Evolutionary conservation across 2,329 filamentous ascomycete genomes (phyloP), one percentile per base, ranked within the genome.

Genomic region (Zasmidium citrigriseum): DNA sequence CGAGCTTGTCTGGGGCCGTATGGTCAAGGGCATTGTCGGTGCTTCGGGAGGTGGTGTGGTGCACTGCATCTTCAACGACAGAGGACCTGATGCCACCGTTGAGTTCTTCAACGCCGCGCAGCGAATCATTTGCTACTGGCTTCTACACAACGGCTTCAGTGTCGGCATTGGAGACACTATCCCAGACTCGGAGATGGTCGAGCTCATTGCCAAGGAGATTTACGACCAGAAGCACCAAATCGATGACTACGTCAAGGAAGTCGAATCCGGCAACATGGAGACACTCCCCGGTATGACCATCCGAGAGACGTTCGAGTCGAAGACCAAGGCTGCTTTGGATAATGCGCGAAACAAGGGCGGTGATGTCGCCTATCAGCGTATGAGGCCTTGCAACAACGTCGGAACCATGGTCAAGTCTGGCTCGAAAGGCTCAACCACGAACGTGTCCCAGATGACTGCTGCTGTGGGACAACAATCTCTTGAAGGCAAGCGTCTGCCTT

Each of bases 381-480:
- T 99, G 74, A 97, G 96, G 79, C 91, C 97, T 76, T 82, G 90
- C 69, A 99, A 99, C 83, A 97, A 98, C 70, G 93, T 93, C 52
- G 91, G 96, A 55, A 91, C 92, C 72, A 99, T 98, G 90, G 92
- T 96, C 60, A 87, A 88, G 54, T 97, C 95, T 59, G 95, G 95
- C 70, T 99, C 96, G 67, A 99, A 99, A 82, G 95, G 95, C 74
- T 98, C 95, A 2, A 93, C 91, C 12, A 98, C 99, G 82, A 99
- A 99, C 75, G 98, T 99, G 69, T 97, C 96, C 16, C 95, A 99
- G 77, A 99, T 99, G 95, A 96, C 93, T 62, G 95, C 95, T 23
- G 85, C 98, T 64, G 96, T 99, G 60, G 95, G 96, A 65, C 95
- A 99, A 75, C 96, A 99, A 75, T 96, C 96, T 64, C 92, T 99